Percentiles rank a stretch among this genome's conserved stretches.
Conservation (phyloP, 257 asterid genomes). For the Cordia subcordata region DNA sequence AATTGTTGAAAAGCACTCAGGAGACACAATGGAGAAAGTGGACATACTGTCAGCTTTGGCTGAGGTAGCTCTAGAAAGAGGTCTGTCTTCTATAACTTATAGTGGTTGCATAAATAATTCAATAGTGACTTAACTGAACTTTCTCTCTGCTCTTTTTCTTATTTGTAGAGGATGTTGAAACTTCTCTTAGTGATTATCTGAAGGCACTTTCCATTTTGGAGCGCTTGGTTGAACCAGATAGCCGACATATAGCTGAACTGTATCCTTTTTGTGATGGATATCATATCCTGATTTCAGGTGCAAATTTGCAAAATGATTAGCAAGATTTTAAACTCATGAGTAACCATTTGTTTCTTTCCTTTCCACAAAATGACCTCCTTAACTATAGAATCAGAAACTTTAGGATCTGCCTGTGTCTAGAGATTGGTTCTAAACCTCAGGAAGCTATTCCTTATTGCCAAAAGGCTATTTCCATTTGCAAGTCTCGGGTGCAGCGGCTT, state of each 20-base stretch:
- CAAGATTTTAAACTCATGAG: neutral
- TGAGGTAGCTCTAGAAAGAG: constrained; percentile 97
- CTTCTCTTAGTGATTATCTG: constrained; percentile 89
- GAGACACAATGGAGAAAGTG: constrained; percentile 80
- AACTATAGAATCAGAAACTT: constrained; percentile 62
- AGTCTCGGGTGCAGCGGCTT: constrained; percentile 65
- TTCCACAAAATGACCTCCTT: constrained; percentile 29
- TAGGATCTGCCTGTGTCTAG: constrained; percentile 85
- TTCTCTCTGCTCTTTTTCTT: neutral
- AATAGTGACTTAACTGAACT: neutral
- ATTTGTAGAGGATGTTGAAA: constrained; percentile 84
- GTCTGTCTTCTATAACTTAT: constrained; percentile 31
- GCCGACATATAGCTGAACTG: constrained; percentile 86
- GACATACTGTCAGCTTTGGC: constrained; percentile 93
- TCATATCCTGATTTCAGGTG: neutral
- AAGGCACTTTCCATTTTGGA: constrained; percentile 83
- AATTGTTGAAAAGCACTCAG: constrained; percentile 73
- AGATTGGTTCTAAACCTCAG: constrained; percentile 79
- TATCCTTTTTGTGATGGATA: constrained; percentile 48
- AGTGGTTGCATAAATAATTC: neutral
- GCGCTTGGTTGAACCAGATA: constrained; percentile 83
- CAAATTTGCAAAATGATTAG: neutral
- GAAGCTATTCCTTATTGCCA: constrained; percentile 80
- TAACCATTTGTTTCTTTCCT: neutral
- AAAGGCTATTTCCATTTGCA: constrained; percentile 75